Evolutionary conservation across 2,329 filamentous ascomycete species (phyloP), one percentile per base, ranked within the genome.

Genomic region (Corniculantispora saksenae): DNA sequence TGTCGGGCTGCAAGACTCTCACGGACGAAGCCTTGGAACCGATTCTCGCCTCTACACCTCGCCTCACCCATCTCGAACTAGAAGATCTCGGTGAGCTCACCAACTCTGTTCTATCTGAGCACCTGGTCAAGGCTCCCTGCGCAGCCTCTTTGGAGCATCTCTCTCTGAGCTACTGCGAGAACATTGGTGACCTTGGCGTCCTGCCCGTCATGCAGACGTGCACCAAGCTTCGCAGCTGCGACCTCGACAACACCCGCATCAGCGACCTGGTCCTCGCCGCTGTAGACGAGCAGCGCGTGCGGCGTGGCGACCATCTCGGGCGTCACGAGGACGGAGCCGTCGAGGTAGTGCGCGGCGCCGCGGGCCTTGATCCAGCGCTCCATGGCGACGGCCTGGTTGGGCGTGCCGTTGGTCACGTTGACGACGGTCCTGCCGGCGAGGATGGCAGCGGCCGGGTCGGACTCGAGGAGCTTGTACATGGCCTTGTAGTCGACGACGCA

Each of bases 221-320:
- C 76, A 83, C 84, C 0, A 83, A 80, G 17, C 83, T 98, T 17
- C 82, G 83, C 56, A 91, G 84, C 35, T 80, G 97, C 17, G 92
- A 96, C 61, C 89, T 98, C 83, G 95, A 99, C 80, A 98, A 98
- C 76, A 98, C 94, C 0, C 89, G 91, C 55, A 88, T 97, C 68
- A 94, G 92, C 19, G 93, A 98, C 72, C 85, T 97, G 1, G 89
- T 92, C 5, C 86, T 98, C 70, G 53, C 70, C 73, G 60, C 70
- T 71, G 47, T 69, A 64, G 25, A 71, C 38, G 45, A 74, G 64
- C 19, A 70, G 67, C 35, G 67, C 54, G 12, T 70, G 66, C 1
- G 68, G 67, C 13, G 65, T 69, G 48, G 71, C 72, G 15, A 74
- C 67, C 45, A 74, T 66, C 53, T 72, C 67, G 35, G 72, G 72